These are phyloP conservation scores for Pyrenophora teres DNA, from an alignment of 2,329 filamentous ascomycete species.

Conservation along the genomic window DNA sequence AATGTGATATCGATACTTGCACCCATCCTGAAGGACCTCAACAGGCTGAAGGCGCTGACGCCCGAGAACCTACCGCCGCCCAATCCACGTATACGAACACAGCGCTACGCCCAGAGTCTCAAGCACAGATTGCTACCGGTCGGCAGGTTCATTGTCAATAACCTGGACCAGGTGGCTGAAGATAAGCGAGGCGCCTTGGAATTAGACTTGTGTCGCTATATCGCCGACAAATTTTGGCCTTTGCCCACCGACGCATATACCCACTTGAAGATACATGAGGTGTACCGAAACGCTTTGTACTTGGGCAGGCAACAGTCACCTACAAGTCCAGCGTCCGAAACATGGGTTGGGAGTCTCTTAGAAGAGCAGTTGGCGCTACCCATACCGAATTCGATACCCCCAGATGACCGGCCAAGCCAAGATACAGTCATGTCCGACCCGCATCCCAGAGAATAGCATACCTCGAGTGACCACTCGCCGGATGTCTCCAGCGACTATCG, in stretches of 20 bases:
- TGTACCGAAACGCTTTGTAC: conserved; percentile 19
- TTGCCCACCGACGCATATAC: conserved; percentile 10
- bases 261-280: conserved; percentile 18
- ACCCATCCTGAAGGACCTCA: conserved; percentile 11
- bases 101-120: conserved; percentile 20
- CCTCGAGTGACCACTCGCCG: too few relatives aligned
- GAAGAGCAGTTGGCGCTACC: too few relatives aligned
- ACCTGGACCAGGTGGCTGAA: not conserved
- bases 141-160: conserved; percentile 13
- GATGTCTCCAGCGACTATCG: too few relatives aligned
- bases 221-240: conserved; percentile 26
- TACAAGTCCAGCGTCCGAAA: not conserved
- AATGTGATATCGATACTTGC: conserved; percentile 1
- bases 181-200: conserved; percentile 12
- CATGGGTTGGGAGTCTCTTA: too few relatives aligned
- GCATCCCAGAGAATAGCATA: too few relatives aligned
- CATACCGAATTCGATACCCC: too few relatives aligned
- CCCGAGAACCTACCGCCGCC: conserved; percentile 12
- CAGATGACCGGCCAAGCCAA: too few relatives aligned
- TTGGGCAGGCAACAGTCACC: not conserved
- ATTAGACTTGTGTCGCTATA: conserved; percentile 19
- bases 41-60: conserved; percentile 15
- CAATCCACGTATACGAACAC: conserved; percentile 8
- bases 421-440: too few relatives aligned
- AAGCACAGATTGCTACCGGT: conserved; percentile 21